Conservation (phyloP, 1,139 yeast genomes). For the Blastobotrys persicus region DNA sequence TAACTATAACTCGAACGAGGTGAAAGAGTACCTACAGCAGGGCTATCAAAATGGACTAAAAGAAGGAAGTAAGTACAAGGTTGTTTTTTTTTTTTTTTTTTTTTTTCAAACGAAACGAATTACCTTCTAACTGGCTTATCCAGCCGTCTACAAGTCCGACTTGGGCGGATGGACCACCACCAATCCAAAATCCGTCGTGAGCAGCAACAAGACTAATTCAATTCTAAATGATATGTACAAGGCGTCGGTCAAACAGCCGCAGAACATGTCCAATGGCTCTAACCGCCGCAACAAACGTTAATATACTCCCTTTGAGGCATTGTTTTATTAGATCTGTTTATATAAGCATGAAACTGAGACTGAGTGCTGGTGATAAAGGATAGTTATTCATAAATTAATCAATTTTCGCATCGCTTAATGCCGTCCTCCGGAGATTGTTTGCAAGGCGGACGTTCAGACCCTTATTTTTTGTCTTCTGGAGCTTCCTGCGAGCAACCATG, state of each 20-base stretch:
- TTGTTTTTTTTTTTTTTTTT: neutral
- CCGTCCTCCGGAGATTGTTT: slow-evolving; percentile 35
- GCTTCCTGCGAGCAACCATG: slow-evolving; percentile 82
- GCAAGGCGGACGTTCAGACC: slow-evolving; percentile 41
- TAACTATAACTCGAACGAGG: slow-evolving; percentile 30
- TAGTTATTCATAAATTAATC: slow-evolving; percentile 20
- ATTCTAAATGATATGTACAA: slow-evolving; percentile 25
- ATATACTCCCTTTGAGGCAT: too few relatives aligned
- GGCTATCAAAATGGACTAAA: slow-evolving; percentile 22
- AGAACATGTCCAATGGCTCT: neutral
- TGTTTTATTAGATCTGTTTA: too few relatives aligned
- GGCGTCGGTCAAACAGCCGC: slow-evolving; percentile 6
- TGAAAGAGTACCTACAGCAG: slow-evolving; percentile 25
- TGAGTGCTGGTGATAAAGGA: neutral
- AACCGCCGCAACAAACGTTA: neutral
- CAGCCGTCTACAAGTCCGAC: slow-evolving; percentile 27
- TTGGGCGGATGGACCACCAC: slow-evolving; percentile 31
- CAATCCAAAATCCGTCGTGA: slow-evolving; percentile 8
- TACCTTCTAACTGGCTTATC: slow-evolving; percentile 8
- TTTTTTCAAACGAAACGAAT: too few relatives aligned
- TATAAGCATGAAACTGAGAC: too few relatives aligned
- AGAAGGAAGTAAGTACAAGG: slow-evolving; percentile 18
- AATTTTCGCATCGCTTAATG: slow-evolving; percentile 29
- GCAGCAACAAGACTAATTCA: slow-evolving; percentile 19
- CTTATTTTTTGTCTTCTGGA: slow-evolving; percentile 69